Conservation (phyloP, 768 basidiomycete genomes). For the Tylopilus sp. region DNA sequence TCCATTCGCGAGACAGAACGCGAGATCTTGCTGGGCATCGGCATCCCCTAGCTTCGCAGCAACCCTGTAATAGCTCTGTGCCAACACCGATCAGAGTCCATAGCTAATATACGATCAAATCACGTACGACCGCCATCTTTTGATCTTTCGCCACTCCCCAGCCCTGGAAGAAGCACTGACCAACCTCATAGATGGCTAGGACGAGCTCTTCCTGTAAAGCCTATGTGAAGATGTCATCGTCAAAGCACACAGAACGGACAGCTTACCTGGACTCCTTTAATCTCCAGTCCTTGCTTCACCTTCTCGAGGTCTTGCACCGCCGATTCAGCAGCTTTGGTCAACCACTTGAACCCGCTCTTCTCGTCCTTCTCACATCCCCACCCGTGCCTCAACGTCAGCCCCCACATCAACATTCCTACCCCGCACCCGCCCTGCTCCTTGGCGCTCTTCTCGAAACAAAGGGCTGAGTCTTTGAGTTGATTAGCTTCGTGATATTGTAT, state of each 20-base stretch:
- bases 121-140: conserved; percentile 81
- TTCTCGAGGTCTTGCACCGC: conserved; percentile 76
- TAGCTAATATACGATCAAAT: neutral
- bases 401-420: conserved; percentile 93
- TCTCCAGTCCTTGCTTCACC: conserved; percentile 52
- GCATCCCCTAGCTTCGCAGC: conserved; percentile 82
- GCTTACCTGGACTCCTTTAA: conserved; percentile 50
- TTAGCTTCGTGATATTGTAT: conserved; percentile 78
- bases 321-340: conserved; percentile 75
- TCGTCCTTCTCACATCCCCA: conserved; percentile 87
- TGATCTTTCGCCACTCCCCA: conserved; percentile 88
- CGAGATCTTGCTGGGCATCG: conserved; percentile 85
- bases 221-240: neutral
- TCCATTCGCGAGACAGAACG: conserved; percentile 81
- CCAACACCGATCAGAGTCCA: neutral
- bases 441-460: conserved; percentile 74
- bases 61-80: conserved; percentile 76
- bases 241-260: neutral
- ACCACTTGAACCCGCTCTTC: conserved; percentile 75
- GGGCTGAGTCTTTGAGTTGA: conserved; percentile 61
- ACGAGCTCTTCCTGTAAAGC: conserved; percentile 66
- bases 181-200: conserved; percentile 88
- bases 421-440: conserved; percentile 75
- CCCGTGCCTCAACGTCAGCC: conserved; percentile 77
- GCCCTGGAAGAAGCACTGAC: conserved; percentile 89